A percentile compares a stretch with the other conserved stretches of the same genome.
Conservation (phyloP, 257 asterid genomes). For the Handroanthus guayacan region DNA sequence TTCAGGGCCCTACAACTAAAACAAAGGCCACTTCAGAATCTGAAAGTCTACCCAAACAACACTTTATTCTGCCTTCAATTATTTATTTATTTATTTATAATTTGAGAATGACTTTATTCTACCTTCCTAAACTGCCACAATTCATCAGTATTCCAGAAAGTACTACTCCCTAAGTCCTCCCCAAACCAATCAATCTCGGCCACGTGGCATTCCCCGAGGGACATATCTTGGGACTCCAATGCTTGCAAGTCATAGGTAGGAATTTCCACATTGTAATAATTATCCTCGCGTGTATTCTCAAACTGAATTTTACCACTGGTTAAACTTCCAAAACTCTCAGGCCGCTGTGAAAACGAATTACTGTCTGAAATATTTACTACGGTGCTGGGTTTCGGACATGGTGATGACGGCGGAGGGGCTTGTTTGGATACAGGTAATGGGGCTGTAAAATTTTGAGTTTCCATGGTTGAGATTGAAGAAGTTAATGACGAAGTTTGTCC, state of each 20-base stretch:
- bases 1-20: slow-evolving; percentile 35
- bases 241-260: slow-evolving; percentile 46
- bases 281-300: slow-evolving; percentile 32
- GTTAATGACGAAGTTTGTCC: slow-evolving; percentile 53
- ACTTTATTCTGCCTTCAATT: slow-evolving; percentile 24
- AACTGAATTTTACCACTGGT: slow-evolving; percentile 13
- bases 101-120: too few species aligned
- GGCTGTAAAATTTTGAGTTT: slow-evolving; percentile 36
- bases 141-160: slow-evolving; percentile 70
- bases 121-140: slow-evolving; percentile 61
- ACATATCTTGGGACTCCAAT: slow-evolving; percentile 38
- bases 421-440: slow-evolving; percentile 38
- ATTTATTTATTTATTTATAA: too few species aligned
- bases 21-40: slow-evolving; percentile 22
- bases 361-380: slow-evolving; percentile 21
- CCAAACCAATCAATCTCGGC: slow-evolving; percentile 55
- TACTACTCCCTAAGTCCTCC: slow-evolving; percentile 42
- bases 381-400: slow-evolving; percentile 30
- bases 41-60: slow-evolving; percentile 26
- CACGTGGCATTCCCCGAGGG: slow-evolving; percentile 51
- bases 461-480: slow-evolving; percentile 43
- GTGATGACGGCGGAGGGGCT: slow-evolving; percentile 19
- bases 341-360: slow-evolving; percentile 20
- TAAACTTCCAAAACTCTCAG: slow-evolving; percentile 15
- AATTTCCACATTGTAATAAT: slow-evolving; percentile 47